Base-by-base conservation (phyloP, 768 basidiomycete species). In the Russula sp. region DNA sequence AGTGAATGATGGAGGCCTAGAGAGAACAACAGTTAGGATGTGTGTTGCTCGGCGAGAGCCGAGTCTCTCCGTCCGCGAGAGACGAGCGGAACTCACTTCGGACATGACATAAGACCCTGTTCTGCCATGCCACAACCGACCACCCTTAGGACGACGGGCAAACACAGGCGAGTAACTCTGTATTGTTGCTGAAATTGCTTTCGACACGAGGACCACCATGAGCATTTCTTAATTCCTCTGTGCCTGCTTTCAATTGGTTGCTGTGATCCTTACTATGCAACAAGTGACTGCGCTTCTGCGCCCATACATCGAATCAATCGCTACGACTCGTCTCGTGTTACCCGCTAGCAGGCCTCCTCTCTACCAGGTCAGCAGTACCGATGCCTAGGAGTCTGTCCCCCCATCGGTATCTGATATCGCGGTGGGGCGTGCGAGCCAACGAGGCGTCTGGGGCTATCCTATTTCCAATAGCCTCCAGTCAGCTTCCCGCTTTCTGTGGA, bases 21-120 rank as follows among this genome's bases (percentile, higher is more conserved):
- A 50, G 40, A 49, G n/a, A 52, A 35, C 57, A 44, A 39, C 51
- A 49, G 14, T 22, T 16, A 32, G 47, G 55, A 35, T 22, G 42
- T 49, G 27, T 49, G 50, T 35, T 37, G 51, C 49, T 58, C 62
- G 62, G 62, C 50, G 62, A 57, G 57, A 39, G 56, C 62, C 62
- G 62, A 63, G 52, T 13, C n/a, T 47, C 16, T 40, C n/a, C 16
- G 57, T 63, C 62, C 62, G 57, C 57, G 52, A 59, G 57, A 39
- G 37, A 18, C 52, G 18, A 59, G 62, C 56, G 47, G 47, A 48
- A 47, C 16, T 27, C 27, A 2, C 27, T 27, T 27, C 2, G 27
- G 27, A 27, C 27, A 27, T 27, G 27, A 27, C 27, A 27, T 27
- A 27, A 27, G 27, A 27, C 2, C 27, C 27, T 27, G 27, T 27